phyloP scores from a whole-genome alignment of 352 stramenopile genomes.

The Pythium monospermum region DNA sequence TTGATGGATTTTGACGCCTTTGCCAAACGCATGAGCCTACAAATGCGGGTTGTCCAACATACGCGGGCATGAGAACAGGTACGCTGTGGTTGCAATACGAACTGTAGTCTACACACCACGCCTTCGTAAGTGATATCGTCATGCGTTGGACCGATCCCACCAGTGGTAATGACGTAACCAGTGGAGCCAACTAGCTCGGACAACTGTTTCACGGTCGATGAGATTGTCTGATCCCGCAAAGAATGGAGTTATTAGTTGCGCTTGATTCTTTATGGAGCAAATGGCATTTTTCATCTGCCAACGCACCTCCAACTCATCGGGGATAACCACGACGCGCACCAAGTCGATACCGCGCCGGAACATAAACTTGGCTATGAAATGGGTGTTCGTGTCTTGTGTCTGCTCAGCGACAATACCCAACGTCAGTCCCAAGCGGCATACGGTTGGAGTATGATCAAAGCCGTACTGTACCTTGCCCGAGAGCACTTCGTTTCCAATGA shows the following conservation, averaged over 20 bases:
- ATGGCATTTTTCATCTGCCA: not conserved
- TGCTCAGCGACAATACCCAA: constrained; percentile 9
- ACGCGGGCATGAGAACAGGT: not conserved
- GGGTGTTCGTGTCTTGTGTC: constrained; percentile 39
- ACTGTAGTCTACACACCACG: constrained; percentile 32
- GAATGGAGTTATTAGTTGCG: not conserved
- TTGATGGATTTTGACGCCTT: constrained; percentile 60
- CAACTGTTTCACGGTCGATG: constrained; percentile 62
- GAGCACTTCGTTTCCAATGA: constrained; percentile 44
- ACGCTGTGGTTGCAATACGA: not conserved
- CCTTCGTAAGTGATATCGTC: constrained; percentile 88
- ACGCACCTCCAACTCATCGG: constrained; percentile 61
- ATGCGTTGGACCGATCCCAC: constrained; percentile 79
- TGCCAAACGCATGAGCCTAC: constrained; percentile 72
- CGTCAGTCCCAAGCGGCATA: too few species aligned
- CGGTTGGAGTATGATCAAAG: not conserved
- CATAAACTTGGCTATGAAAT: constrained; percentile 69
- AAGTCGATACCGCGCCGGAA: constrained; percentile 74
- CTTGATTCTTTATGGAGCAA: not conserved
- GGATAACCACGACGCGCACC: constrained; percentile 67
- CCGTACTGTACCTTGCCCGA: constrained; percentile 26
- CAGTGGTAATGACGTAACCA: constrained; percentile 85
- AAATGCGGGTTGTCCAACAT: not conserved
- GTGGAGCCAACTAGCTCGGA: constrained; percentile 62
- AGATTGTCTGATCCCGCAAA: constrained; percentile 35